Conservation (phyloP, 2,329 filamentous ascomycete genomes). For the Aspergillus pseudoterreus region DNA sequence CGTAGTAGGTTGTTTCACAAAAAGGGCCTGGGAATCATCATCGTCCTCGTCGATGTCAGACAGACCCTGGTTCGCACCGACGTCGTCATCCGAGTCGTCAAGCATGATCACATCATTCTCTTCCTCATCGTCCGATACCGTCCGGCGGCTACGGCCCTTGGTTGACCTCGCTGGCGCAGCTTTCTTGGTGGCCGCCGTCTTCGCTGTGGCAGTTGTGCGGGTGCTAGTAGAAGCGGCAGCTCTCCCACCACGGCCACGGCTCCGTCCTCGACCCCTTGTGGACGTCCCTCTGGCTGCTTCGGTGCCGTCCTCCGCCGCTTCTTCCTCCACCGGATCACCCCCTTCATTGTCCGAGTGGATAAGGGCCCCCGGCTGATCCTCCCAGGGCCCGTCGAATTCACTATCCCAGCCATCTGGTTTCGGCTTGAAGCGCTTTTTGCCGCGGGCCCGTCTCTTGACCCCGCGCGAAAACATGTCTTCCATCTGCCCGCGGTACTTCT, state of each 20-base stretch:
- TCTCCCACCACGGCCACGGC: constrained; percentile 41
- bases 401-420: constrained; percentile 81
- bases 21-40: constrained; percentile 38
- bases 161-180: constrained; percentile 16
- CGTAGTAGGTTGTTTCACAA: constrained; percentile 36
- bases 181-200: constrained; percentile 26
- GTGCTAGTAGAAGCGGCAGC: constrained; percentile 37
- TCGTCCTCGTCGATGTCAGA: constrained; percentile 28
- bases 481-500: constrained; percentile 63
- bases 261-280: constrained; percentile 46
- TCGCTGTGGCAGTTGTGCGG: constrained; percentile 33
- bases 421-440: constrained; percentile 63
- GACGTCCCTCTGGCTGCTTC: constrained; percentile 33
- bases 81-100: constrained; percentile 30
- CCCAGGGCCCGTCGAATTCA: constrained; percentile 85
- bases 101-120: constrained; percentile 40
- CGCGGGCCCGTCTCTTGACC: constrained; percentile 49
- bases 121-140: constrained; percentile 37
- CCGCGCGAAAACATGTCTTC: constrained; percentile 70
- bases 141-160: constrained; percentile 27
- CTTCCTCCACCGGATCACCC: constrained; percentile 44
- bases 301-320: constrained; percentile 47
- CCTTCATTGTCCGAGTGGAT: constrained; percentile 51
- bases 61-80: constrained; percentile 22
- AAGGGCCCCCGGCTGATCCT: constrained; percentile 68